phyloP scores from a whole-genome alignment of 768 basidiomycete genomes.

The Mycena vulgaris region DNA sequence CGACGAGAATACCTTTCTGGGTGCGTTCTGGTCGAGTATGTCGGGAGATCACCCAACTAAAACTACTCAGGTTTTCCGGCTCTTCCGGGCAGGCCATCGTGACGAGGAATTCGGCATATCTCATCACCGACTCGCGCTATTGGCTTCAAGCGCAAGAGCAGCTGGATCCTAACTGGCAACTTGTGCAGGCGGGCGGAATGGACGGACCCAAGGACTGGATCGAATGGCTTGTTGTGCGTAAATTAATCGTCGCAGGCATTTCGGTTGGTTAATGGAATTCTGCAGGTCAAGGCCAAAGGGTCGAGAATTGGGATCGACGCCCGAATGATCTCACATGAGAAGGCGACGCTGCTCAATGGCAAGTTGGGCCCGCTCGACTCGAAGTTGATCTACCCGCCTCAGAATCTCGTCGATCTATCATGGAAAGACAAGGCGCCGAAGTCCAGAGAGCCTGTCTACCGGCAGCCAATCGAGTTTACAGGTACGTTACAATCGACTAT shows the following conservation, averaged over 20 bases:
- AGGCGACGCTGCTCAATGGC: conserved; percentile 71
- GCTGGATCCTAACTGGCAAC: conserved; percentile 80
- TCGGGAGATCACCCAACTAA: conserved; percentile 44
- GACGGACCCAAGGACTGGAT: conserved; percentile 81
- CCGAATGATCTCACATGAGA: conserved; percentile 84
- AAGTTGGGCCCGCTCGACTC: conserved; percentile 69
- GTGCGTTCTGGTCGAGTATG: conserved; percentile 50
- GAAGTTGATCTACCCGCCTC: conserved; percentile 84
- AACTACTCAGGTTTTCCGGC: conserved; percentile 66
- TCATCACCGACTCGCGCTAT: conserved; percentile 87
- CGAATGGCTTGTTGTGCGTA: conserved; percentile 79
- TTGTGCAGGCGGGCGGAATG: conserved; percentile 70
- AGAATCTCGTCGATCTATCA: conserved; percentile 87
- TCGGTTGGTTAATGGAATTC: conserved; percentile 1
- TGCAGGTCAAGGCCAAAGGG: conserved; percentile 57
- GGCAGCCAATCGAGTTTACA: conserved; percentile 81
- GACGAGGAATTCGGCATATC: conserved; percentile 76
- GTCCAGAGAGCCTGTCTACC: conserved; percentile 73
- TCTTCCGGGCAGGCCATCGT: conserved; percentile 82
- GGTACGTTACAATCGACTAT: conserved; percentile 51
- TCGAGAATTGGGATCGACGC: conserved; percentile 87
- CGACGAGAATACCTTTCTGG: conserved; percentile 85
- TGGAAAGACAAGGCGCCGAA: conserved; percentile 87
- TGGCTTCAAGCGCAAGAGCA: conserved; percentile 85
- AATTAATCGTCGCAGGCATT: not conserved